Evolutionary conservation across 139 green algal genomes (phyloP).

Genomic region (Tetratostichococcus sp.): DNA sequence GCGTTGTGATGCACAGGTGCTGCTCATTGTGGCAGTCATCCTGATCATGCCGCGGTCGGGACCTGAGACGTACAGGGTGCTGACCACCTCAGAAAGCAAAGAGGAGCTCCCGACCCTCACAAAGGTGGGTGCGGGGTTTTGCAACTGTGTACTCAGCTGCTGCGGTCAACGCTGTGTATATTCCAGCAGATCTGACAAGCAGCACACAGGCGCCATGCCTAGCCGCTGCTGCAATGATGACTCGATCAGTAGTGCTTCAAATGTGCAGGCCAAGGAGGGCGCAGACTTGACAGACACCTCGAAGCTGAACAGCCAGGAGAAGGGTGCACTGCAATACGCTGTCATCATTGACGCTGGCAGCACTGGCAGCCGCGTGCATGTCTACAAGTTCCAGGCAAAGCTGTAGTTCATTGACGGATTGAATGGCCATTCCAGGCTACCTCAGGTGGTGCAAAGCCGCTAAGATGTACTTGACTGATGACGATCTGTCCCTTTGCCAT

Average conservation of each 20-base stretch:
- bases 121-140: background rate
- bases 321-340: slow-evolving; percentile 49
- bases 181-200: slow-evolving; percentile 16
- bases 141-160: background rate
- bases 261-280: background rate
- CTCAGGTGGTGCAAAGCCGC: background rate
- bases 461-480: background rate
- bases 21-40: slow-evolving; percentile 60
- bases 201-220: too few species aligned
- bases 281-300: slow-evolving; percentile 8
- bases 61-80: background rate
- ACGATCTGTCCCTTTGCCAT: background rate
- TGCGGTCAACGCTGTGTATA: slow-evolving; percentile 17
- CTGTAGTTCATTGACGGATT: too few species aligned
- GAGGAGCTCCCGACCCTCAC: background rate
- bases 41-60: slow-evolving; percentile 40
- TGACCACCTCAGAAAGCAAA: background rate
- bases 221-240: too few species aligned
- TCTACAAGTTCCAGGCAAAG: slow-evolving; percentile 89
- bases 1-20: slow-evolving; percentile 18
- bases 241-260: too few species aligned
- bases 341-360: slow-evolving; percentile 95
- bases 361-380: slow-evolving; percentile 91
- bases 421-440: background rate
- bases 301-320: slow-evolving; percentile 2